phyloP scores from a whole-genome alignment of 495 filamentous ascomycete genomes.

The Penicillium roqueforti region DNA sequence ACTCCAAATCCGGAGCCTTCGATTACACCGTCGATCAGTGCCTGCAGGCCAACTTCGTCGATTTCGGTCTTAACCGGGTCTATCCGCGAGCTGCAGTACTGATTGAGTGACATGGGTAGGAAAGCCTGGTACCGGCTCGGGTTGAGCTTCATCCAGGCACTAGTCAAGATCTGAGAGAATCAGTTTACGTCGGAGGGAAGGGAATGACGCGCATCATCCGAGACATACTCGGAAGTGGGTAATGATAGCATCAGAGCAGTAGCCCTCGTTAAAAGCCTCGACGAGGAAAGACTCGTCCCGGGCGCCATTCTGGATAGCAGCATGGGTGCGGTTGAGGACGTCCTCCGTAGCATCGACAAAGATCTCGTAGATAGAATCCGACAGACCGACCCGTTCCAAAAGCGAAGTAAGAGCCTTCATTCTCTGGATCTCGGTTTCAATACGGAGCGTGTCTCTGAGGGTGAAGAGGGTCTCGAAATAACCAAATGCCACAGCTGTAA shows the following conservation, averaged over 20 bases:
- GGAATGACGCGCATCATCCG: background rate
- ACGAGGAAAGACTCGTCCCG: constrained; percentile 60
- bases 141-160: constrained; percentile 80
- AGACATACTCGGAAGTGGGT: constrained; percentile 60
- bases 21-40: constrained; percentile 74
- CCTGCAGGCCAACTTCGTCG: constrained; percentile 76
- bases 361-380: constrained; percentile 69
- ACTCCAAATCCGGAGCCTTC: constrained; percentile 69
- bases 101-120: constrained; percentile 57
- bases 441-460: constrained; percentile 55
- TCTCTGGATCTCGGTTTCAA: constrained; percentile 65
- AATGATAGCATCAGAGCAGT: constrained; percentile 66
- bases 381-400: constrained; percentile 65
- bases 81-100: constrained; percentile 66
- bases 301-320: constrained; percentile 47
- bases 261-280: constrained; percentile 70
- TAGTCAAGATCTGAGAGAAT: constrained; percentile 65
- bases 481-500: constrained; percentile 78
- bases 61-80: constrained; percentile 78
- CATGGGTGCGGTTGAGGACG: constrained; percentile 56
- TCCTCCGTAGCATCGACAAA: constrained; percentile 71
- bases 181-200: background rate
- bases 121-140: constrained; percentile 65
- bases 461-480: constrained; percentile 84
- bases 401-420: constrained; percentile 67